Conservation (phyloP, 306 rosid species). For the Psophocarpus tetragonolobus region DNA sequence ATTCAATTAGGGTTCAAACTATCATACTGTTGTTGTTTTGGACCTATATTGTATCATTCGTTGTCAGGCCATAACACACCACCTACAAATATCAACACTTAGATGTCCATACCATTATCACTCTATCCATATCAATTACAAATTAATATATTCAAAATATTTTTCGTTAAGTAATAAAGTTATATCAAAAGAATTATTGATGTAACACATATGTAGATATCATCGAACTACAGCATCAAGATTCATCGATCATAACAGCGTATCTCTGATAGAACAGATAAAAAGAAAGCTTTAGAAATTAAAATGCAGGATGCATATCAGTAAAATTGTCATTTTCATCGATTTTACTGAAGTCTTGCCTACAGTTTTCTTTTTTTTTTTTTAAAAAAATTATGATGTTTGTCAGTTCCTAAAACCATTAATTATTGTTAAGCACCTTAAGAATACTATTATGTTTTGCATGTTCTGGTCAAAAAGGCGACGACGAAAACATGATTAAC, state of each 20-base stretch:
- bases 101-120: too few relatives aligned
- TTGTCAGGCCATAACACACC: too few relatives aligned
- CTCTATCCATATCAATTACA: too few relatives aligned
- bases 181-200: too few relatives aligned
- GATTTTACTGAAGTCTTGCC: not conserved
- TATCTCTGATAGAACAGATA: not conserved
- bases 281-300: not conserved
- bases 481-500: not conserved
- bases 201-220: not conserved
- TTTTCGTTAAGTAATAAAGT: too few relatives aligned
- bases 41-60: too few relatives aligned
- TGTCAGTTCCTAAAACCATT: not conserved
- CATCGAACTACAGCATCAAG: not conserved
- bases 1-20: too few relatives aligned
- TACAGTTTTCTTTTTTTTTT: too few relatives aligned
- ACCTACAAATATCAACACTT: too few relatives aligned
- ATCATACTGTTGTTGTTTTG: too few relatives aligned
- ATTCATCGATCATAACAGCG: not conserved
- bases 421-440: not conserved
- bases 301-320: not conserved
- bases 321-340: not conserved
- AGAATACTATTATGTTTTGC: not conserved
- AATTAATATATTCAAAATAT: too few relatives aligned
- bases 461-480: slow-evolving; percentile 1
- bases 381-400: not conserved